phyloP scores from a whole-genome alignment of 2,329 filamentous ascomycete species.

The Cladophialophora yegresii region DNA sequence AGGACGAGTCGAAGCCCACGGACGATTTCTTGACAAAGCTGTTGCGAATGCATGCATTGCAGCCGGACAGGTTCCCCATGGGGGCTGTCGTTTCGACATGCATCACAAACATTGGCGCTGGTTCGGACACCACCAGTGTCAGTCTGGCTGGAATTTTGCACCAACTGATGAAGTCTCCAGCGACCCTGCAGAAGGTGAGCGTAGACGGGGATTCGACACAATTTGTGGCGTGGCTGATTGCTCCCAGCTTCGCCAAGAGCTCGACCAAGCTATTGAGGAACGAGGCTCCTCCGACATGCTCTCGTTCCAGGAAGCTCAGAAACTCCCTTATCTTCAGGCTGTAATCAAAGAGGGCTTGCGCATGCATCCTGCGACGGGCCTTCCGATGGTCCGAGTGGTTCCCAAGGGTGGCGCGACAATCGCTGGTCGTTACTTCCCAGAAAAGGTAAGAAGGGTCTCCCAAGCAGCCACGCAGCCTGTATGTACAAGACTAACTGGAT shows the following conservation, averaged over 20 bases:
- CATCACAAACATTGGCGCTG: constrained; percentile 55
- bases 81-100: constrained; percentile 26
- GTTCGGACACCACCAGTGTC: constrained; percentile 78
- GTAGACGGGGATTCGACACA: background rate
- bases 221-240: constrained; percentile 3
- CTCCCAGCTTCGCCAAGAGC: constrained; percentile 27
- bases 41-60: constrained; percentile 39
- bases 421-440: constrained; percentile 46
- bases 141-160: constrained; percentile 72
- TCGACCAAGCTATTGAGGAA: constrained; percentile 34
- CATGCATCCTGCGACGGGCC: constrained; percentile 70
- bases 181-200: constrained; percentile 25
- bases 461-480: background rate
- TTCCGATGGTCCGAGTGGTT: constrained; percentile 70
- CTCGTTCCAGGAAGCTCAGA: constrained; percentile 64
- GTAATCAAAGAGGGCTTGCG: constrained; percentile 77
- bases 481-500: background rate
- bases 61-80: constrained; percentile 41
- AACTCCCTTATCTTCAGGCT: constrained; percentile 73
- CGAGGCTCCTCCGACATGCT: constrained; percentile 40
- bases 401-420: constrained; percentile 50
- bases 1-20: constrained; percentile 31
- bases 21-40: constrained; percentile 49
- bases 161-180: constrained; percentile 66
- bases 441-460: constrained; percentile 37